A percentile compares a stretch with the other conserved stretches of the same genome.
These are phyloP conservation scores for Hypoxylon subgilvum DNA, from an alignment of 495 filamentous ascomycete species.

Conservation along the genomic window DNA sequence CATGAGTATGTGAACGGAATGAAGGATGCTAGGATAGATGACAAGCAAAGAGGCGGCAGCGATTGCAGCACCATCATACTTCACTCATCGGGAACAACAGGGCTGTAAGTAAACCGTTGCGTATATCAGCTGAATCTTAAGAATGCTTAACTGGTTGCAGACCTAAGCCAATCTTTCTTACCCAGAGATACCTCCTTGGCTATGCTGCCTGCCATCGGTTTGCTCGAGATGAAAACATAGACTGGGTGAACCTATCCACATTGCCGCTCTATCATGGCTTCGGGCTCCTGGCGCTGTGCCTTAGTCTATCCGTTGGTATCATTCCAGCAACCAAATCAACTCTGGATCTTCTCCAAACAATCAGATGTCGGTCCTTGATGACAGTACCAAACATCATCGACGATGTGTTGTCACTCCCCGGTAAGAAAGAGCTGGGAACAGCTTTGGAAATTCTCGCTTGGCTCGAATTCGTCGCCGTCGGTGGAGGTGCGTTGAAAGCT, in stretches of 20 bases:
- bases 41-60: conserved; percentile 33
- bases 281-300: conserved; percentile 49
- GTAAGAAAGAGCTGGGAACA: conserved; percentile 29
- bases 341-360: conserved; percentile 35
- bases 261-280: conserved; percentile 53
- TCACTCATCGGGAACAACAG: conserved; percentile 57
- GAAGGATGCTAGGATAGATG: neutral
- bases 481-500: conserved; percentile 48
- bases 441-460: conserved; percentile 20
- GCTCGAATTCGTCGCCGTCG: conserved; percentile 52
- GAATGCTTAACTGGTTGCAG: too few species aligned
- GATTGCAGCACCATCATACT: conserved; percentile 51
- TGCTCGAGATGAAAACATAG: conserved; percentile 26
- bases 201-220: conserved; percentile 48
- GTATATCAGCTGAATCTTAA: too few species aligned
- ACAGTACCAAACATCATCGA: conserved; percentile 56
- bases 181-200: conserved; percentile 52
- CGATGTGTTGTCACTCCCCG: conserved; percentile 43
- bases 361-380: conserved; percentile 47
- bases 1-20: neutral
- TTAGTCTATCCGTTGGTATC: conserved; percentile 48
- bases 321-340: conserved; percentile 43
- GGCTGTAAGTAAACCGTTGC: conserved; percentile 40
- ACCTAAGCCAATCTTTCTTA: conserved; percentile 52
- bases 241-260: conserved; percentile 50